These are phyloP conservation scores for Trichoderma polysporum DNA, from an alignment of 2,329 filamentous ascomycete genomes.

Conservation along the genomic window DNA sequence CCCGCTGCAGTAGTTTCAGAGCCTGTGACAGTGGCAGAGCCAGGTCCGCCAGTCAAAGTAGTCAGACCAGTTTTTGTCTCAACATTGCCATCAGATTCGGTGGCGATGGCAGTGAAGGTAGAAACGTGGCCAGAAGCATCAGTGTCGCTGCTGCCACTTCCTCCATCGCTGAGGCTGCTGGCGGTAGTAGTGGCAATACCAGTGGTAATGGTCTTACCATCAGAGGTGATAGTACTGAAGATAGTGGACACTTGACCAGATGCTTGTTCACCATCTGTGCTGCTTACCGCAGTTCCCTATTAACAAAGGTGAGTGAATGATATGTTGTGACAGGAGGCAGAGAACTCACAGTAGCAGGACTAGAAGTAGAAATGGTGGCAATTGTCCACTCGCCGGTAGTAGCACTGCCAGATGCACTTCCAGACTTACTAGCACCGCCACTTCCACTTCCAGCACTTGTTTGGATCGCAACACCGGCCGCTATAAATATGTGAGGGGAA, in stretches of 20 bases:
- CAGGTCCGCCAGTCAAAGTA: constrained; percentile 30
- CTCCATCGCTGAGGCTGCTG: constrained; percentile 26
- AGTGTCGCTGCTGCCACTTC: constrained; percentile 18
- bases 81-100: constrained; percentile 26
- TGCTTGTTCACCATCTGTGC: neutral
- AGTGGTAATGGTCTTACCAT: constrained; percentile 34
- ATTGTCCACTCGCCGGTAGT: neutral
- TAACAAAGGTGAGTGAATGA: neutral
- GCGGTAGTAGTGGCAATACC: constrained; percentile 40
- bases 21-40: constrained; percentile 22
- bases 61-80: constrained; percentile 30
- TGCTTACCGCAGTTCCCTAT: constrained; percentile 7
- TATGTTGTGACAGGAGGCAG: neutral
- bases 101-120: constrained; percentile 27
- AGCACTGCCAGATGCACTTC: constrained; percentile 1
- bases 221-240: constrained; percentile 39
- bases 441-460: constrained; percentile 1
- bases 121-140: constrained; percentile 19
- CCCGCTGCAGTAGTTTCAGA: constrained; percentile 2
- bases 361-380: neutral
- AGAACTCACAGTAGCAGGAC: constrained; percentile 2
- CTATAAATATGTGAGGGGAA: constrained; percentile 27
- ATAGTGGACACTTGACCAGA: constrained; percentile 36
- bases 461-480: constrained; percentile 38
- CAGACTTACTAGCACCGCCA: neutral